Percentiles rank a stretch among this genome's conserved stretches.
Evolutionary conservation across 1,284 basidiomycete genomes (phyloP).

Genomic region (Cutaneotrichosporon sp.): DNA sequence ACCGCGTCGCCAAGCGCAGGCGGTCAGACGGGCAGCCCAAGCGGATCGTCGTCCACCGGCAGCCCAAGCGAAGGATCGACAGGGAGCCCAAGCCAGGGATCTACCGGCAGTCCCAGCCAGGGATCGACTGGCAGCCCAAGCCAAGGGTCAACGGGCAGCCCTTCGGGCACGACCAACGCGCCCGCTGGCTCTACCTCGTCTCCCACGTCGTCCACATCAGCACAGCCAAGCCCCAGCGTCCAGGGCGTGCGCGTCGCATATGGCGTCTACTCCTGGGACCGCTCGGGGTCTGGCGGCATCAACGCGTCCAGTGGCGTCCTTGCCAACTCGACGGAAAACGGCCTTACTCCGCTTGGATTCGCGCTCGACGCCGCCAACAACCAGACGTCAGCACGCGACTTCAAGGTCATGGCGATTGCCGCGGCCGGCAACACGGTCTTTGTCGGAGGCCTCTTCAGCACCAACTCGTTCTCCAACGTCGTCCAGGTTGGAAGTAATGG

Average conservation of each 20-base stretch:
- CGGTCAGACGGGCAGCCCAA: background rate
- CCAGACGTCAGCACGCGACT: conserved; percentile 40
- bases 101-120: too few species aligned
- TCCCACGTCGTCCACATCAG: conserved; percentile 19
- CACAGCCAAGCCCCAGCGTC: conserved; percentile 12
- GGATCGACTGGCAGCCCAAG: too few species aligned
- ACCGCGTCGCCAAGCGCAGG: background rate
- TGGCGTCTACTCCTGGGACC: conserved; percentile 41
- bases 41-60: background rate
- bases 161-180: too few species aligned
- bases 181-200: background rate
- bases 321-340: conserved; percentile 66
- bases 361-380: conserved; percentile 51
- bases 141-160: too few species aligned
- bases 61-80: too few species aligned
- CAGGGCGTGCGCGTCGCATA: conserved; percentile 23
- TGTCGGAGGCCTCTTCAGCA: conserved; percentile 70
- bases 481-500: conserved; percentile 59
- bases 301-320: conserved; percentile 49
- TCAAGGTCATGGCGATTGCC: conserved; percentile 56
- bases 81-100: too few species aligned
- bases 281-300: conserved; percentile 16
- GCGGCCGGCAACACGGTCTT: conserved; percentile 63
- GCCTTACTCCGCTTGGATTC: conserved; percentile 61
- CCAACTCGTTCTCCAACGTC: conserved; percentile 62